Percentiles rank a stretch among this genome's conserved stretches.
Evolutionary conservation across 2,329 filamentous ascomycete species (phyloP).

Genomic region (Ceratocystis alfenasii): DNA sequence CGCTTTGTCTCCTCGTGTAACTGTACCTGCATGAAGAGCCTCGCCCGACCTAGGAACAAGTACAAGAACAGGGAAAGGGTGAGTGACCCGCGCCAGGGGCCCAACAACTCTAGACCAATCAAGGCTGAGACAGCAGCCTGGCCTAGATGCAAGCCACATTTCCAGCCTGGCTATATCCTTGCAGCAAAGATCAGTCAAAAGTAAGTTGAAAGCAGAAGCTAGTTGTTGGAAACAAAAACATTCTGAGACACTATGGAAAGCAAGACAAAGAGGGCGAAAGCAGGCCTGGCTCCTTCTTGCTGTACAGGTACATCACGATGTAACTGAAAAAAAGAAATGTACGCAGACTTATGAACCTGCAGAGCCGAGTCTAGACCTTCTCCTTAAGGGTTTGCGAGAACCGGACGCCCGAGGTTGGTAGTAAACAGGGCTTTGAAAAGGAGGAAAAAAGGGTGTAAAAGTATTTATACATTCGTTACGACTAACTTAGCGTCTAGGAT

Average conservation of each 20-base stretch:
- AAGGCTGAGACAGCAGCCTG: background rate
- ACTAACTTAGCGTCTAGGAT: background rate
- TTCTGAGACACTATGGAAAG: background rate
- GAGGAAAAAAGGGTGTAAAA: constrained; percentile 2
- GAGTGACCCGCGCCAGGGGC: background rate
- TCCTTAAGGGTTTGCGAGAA: too few species aligned
- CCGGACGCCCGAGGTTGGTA: too few species aligned
- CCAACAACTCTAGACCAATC: background rate
- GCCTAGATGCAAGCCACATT: background rate
- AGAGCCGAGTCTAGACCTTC: too few species aligned
- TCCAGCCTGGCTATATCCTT: background rate
- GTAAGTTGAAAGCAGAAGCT: background rate
- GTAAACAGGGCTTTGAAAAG: background rate
- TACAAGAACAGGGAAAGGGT: background rate
- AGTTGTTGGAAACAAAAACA: background rate
- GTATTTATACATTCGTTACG: background rate
- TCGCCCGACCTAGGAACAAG: background rate
- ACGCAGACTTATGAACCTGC: too few species aligned
- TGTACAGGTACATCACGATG: background rate
- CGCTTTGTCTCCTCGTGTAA: constrained; percentile 1
- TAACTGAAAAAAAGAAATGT: background rate
- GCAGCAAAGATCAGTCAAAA: background rate
- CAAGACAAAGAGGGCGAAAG: background rate
- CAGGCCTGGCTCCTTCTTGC: background rate
- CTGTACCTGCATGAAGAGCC: background rate